Base-by-base conservation (phyloP, 164 flowering plant species). In the Stephania yunnanensis region DNA sequence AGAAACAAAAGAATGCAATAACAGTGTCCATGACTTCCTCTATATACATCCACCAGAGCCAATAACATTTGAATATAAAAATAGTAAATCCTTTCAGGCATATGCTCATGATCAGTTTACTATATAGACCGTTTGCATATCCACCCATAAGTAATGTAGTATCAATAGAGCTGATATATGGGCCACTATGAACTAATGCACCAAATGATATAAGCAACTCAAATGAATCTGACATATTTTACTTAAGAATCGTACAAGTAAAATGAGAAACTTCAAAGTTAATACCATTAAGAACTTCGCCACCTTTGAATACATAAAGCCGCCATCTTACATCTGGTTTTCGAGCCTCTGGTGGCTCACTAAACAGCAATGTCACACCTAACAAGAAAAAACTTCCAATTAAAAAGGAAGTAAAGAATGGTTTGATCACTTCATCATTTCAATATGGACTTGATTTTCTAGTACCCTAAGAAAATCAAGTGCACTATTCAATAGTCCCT, bases 251-350 rank as follows among this genome's bases (percentile, higher is more conserved):
- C 20, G 66, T 25, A 61, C 25, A 61, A 20, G 66, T 61, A 20
- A 61, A 61, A 20, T 2, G 66, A 20, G 20, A 25, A 61, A 25
- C 66, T 20, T 69, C 44, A 10, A 75, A n/a, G 4, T 9, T 36
- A 31, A 79, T 78, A 90, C 98, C 99, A 82, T 91, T 93, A 22
- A 95, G 86, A 78, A 85, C 91, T 83, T 95, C 98, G 65, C 96
- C 97, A 81, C 77, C 94, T 86, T 93, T 95, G 83, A 95, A 95
- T 68, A 92, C 98, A 89, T 92, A 95, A n/a, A 93, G 83, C 58
- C 95, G 78, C 98, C 99, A 95, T 87, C 98, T 93, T 79, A 86
- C 70, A 80, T 87, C 84, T 46, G 99, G 98, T 80, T 93, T 93
- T 20, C 90, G 87, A 78, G 98, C 96, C 78, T 95, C 98, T 6